phyloP scores from a whole-genome alignment of 2,329 filamentous ascomycete species.

The Polytolypa hystricis region DNA sequence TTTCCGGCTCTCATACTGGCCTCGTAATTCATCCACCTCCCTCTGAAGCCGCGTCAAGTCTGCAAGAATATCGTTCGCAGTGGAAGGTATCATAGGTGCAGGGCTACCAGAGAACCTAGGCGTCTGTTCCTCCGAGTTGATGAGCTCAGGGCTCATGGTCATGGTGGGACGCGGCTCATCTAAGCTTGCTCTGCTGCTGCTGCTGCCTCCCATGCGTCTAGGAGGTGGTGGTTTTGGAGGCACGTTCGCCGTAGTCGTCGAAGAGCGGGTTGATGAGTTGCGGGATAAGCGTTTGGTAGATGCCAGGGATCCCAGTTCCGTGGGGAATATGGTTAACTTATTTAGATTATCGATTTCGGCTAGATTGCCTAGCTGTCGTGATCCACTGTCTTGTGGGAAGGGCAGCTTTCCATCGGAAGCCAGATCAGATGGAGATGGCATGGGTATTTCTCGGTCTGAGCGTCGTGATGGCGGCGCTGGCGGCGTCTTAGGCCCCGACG shows the following conservation, averaged over 20 bases:
- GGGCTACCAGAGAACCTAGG: background rate
- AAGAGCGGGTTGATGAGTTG: constrained; percentile 21
- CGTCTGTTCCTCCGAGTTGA: background rate
- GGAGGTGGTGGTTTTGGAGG: constrained; percentile 39
- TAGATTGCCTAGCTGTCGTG: constrained; percentile 1
- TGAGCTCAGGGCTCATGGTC: constrained; percentile 11
- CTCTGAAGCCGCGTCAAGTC: constrained; percentile 61
- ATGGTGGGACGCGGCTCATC: constrained; percentile 23
- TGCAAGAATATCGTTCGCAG: constrained; percentile 53
- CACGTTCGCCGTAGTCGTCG: constrained; percentile 17
- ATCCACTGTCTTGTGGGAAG: too few species aligned
- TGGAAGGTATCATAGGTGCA: constrained; percentile 15
- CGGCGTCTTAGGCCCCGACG: constrained; percentile 30
- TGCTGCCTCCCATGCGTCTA: constrained; percentile 34
- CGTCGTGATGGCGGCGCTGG: constrained; percentile 48
- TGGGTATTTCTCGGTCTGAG: constrained; percentile 6
- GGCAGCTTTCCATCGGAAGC: background rate
- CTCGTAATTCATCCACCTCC: constrained; percentile 55
- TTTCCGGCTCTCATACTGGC: constrained; percentile 32
- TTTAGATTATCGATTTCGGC: constrained; percentile 4
- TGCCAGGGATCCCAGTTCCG: constrained; percentile 5
- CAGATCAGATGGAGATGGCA: constrained; percentile 4
- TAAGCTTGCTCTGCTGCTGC: constrained; percentile 24
- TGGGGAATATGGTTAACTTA: constrained; percentile 4
- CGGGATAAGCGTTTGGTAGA: constrained; percentile 13